A percentile compares a stretch with the other conserved stretches of the same genome.
phyloP scores from a whole-genome alignment of 345 rosid species.

The Theobroma cacao region DNA sequence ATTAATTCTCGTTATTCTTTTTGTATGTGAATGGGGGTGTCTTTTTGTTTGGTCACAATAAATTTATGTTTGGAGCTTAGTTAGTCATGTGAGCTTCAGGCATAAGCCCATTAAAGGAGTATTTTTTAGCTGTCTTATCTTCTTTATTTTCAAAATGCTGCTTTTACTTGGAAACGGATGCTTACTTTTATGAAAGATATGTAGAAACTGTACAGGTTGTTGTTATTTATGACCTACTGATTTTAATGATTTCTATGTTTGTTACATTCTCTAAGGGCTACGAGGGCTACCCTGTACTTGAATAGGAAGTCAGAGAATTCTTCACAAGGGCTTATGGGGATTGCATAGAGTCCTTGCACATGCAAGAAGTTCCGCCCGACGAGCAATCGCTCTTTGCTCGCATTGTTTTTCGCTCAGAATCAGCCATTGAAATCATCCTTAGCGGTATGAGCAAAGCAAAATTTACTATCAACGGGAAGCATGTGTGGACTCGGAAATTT shows the following conservation, averaged over 20 bases:
- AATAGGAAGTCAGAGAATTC: slow-evolving; percentile 49
- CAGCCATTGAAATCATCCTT: slow-evolving; percentile 31
- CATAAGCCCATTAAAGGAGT: not conserved
- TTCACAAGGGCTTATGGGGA: slow-evolving; percentile 37
- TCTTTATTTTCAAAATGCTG: not conserved
- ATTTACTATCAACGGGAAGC: slow-evolving; percentile 65
- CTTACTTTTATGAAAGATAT: not conserved
- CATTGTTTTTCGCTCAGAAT: slow-evolving; percentile 30
- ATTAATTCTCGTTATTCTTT: not conserved
- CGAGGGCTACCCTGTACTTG: slow-evolving; percentile 51
- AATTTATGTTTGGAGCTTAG: not conserved
- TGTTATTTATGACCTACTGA: slow-evolving; percentile 12
- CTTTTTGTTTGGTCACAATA: not conserved
- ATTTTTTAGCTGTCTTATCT: not conserved
- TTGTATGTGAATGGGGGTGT: not conserved
- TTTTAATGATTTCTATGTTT: slow-evolving; percentile 38
- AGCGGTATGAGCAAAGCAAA: slow-evolving; percentile 35
- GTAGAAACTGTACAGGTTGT: not conserved
- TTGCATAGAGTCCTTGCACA: slow-evolving; percentile 45
- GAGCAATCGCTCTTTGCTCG: slow-evolving; percentile 54
- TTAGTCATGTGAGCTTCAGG: not conserved
- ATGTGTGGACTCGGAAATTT: slow-evolving; percentile 63
- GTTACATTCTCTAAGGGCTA: slow-evolving; percentile 64
- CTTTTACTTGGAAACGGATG: not conserved
- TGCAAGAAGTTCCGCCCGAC: slow-evolving; percentile 44